Evolutionary conservation across 208 protist species (phyloP), one percentile per base, ranked within the genome.

Genomic region (Trypanosoma grayi): DNA sequence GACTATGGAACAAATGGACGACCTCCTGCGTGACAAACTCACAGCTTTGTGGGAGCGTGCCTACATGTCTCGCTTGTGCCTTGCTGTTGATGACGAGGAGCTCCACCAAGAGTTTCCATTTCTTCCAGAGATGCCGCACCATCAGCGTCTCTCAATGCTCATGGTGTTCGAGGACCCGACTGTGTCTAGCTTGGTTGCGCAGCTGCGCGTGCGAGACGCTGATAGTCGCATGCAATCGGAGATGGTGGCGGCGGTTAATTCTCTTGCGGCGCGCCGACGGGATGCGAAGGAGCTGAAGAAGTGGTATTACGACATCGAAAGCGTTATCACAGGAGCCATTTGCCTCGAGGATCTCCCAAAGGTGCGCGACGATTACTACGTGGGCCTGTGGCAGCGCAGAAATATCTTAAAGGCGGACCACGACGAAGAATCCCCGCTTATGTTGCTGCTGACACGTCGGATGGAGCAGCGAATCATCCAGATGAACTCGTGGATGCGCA

Each of bases 101-200:
- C 51, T 87, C 16, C 76, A 80, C 45, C 60, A 66, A 48, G 60
- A 64, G 41, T 83, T 70, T 54, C 78, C 73, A 5, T 52, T 72
- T 58, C 61, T 83, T 13, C 31, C 55, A 14, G 71, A 79, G 24
- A 66, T 73, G 11, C 37, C 75, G 11, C 73, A 85, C 39, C 56
- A 79, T 36, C 73, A 77, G 50, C 54, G 50, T n/a, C 63, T 87
- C 10, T 74, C 70, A 47, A 40, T 18, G 14, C 31, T 92, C 0
- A 62, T 75, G 14, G 69, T 88, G 47, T 73, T 86, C 44, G 60
- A 84, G n/a, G 57, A 66, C 78, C 30, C 65, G 63, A 44, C 67
- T 73, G 43, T 87, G 64, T 74, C 68, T 45, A 50, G 27, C 45
- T 9, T 87, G 55, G 39, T 53, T 73, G 28, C 30, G 63, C 43